Evolutionary conservation across 495 filamentous ascomycete genomes (phyloP).

Genomic region (Tuber melanosporum): DNA sequence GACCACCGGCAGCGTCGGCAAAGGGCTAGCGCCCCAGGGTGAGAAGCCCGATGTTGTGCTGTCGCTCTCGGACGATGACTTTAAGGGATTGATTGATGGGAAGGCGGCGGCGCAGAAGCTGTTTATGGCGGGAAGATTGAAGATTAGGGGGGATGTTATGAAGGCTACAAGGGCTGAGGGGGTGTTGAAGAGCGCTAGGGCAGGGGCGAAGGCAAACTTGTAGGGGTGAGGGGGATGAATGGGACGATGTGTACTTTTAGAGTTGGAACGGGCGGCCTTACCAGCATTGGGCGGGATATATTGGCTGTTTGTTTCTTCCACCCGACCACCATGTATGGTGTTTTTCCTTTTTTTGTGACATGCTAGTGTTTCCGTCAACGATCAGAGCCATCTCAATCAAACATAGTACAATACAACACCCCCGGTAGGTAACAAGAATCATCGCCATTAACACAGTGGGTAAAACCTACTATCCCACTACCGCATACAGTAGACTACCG

Average conservation of each 20-base stretch:
- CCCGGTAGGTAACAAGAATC: background rate
- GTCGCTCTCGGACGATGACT: conserved; percentile 76
- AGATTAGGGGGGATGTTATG: conserved; percentile 98
- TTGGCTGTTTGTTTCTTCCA: background rate
- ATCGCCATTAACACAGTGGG: background rate
- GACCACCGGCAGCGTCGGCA: conserved; percentile 72
- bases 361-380: background rate
- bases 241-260: conserved; percentile 3
- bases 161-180: conserved; percentile 91
- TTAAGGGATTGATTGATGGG: conserved; percentile 69
- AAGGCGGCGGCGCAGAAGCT: conserved; percentile 91
- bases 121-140: conserved; percentile 95
- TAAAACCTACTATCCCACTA: background rate
- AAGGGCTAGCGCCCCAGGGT: conserved; percentile 59
- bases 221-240: conserved; percentile 43
- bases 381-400: background rate
- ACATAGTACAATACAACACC: background rate
- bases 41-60: conserved; percentile 83
- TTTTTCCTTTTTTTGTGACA: background rate
- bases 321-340: no score
- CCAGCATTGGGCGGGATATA: background rate
- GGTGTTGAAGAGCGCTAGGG: conserved; percentile 78
- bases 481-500: background rate
- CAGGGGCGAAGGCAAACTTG: conserved; percentile 68
- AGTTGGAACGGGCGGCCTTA: background rate